Evolutionary conservation across 345 rosid species (phyloP), one percentile per base, ranked within the genome.

Genomic region (Rubroshorea leprosula): DNA sequence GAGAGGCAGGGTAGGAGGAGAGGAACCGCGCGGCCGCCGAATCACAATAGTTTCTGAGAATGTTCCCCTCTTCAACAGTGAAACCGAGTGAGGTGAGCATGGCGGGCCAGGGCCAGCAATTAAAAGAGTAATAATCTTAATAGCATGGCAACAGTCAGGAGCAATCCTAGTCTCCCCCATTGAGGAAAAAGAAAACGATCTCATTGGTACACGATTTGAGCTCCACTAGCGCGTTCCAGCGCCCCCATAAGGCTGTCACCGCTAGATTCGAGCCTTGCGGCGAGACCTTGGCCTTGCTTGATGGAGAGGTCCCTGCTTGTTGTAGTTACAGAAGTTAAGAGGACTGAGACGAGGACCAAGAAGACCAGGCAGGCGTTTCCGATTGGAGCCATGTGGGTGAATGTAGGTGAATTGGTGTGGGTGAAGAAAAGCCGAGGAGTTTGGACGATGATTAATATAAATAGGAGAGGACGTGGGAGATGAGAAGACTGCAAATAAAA

Each of bases 361-460:
- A 35, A 3, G 41, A 35, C 7, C 5, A 61, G 25, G 12, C 18
- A 54, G 20, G 67, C 10, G 10, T 19, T 61, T 54, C 46, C 67
- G 31, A 39, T 39, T 44, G 11, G 11, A 35, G 55, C 63, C 75
- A 74, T 70, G 55, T 10, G 5, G 9, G 1, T 35, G 11, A 3
- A 35, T 19, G 53, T 10, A 11, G 4, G 15, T 12, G 6, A 1
- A 10, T 18, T 35, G 41, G 41, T n/a, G n/a, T 15, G 35, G 64
- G 20, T 17, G 38, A 19, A 3, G 47, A 50, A 3, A 19, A 35
- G 17, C 8, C n/a, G 46, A 49, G 26, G 49, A 2, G 41, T 35
- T 35, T 2, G n/a, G n/a, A n/a, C n/a, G 16, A 10, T n/a, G 54
- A 50, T 55, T 54, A 60, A 61, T 58, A 58, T n/a, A n/a, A n/a